Evolutionary conservation across 164 flowering plant genomes (phyloP).

Genomic region (Kalanchoe fedtschenkoi): DNA sequence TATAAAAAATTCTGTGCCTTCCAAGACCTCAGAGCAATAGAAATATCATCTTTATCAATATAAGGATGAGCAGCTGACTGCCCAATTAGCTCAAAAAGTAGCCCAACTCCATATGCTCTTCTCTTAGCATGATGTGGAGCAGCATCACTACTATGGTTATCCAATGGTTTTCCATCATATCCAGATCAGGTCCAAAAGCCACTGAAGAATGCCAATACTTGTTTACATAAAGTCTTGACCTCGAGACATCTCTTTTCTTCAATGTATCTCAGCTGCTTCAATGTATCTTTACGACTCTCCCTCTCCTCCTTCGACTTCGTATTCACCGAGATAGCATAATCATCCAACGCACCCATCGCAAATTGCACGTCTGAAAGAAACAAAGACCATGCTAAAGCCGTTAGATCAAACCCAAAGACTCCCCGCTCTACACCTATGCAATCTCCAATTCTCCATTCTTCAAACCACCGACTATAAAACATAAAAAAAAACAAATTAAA

Average conservation of each 20-base stretch:
- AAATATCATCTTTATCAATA: slow-evolving; percentile 71
- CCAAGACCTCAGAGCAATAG: slow-evolving; percentile 92
- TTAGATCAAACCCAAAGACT: background rate
- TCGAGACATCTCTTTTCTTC: slow-evolving; percentile 12
- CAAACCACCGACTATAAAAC: background rate
- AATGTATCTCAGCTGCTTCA: slow-evolving; percentile 8
- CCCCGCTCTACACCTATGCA: background rate
- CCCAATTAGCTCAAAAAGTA: slow-evolving; percentile 88
- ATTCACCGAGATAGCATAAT: background rate
- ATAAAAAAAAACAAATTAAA: background rate
- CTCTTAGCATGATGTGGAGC: slow-evolving; percentile 16
- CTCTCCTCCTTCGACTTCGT: slow-evolving; percentile 25
- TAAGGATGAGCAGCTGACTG: slow-evolving; percentile 90
- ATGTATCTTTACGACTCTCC: too few relatives aligned
- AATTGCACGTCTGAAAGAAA: background rate
- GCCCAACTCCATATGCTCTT: slow-evolving; percentile 35
- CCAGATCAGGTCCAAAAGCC: slow-evolving; percentile 15
- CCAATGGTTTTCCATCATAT: slow-evolving; percentile 18
- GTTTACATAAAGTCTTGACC: slow-evolving; percentile 11
- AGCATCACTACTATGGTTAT: slow-evolving; percentile 7
- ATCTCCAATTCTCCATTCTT: background rate
- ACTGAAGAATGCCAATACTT: slow-evolving; percentile 13
- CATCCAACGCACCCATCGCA: background rate
- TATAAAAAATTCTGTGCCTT: slow-evolving; percentile 80
- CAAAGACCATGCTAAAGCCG: background rate